Percentiles rank a stretch among this genome's conserved stretches.
These are phyloP conservation scores for Epichloe gansuensis DNA, from an alignment of 2,329 filamentous ascomycete species.

Conservation along the genomic window DNA sequence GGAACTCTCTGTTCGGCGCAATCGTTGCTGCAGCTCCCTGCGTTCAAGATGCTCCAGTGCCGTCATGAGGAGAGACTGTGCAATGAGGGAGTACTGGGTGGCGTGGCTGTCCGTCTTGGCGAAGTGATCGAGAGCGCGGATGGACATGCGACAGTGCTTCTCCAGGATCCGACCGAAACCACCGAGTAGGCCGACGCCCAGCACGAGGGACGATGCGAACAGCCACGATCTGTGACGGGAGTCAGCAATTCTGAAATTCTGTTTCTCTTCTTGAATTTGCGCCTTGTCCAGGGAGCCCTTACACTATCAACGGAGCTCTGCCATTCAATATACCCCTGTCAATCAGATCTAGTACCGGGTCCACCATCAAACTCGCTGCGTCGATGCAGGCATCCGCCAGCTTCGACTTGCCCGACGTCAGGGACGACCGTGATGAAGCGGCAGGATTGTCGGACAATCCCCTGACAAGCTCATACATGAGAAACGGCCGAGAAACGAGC, in stretches of 20 bases:
- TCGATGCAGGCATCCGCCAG: too few relatives aligned
- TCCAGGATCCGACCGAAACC: conserved; percentile 23
- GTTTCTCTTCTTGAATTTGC: too few relatives aligned
- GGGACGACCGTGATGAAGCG: conserved; percentile 7
- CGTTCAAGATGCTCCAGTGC: conserved; percentile 35
- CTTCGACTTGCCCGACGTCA: conserved; percentile 32
- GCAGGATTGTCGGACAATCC: too few relatives aligned
- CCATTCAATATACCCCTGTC: too few relatives aligned
- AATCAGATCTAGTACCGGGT: too few relatives aligned
- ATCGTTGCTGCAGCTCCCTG: conserved; percentile 32
- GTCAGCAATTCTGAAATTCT: not conserved
- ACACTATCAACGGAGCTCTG: too few relatives aligned
- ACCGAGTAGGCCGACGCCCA: conserved; percentile 37
- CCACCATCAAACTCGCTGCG: too few relatives aligned
- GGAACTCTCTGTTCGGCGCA: conserved; percentile 35
- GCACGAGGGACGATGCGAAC: conserved; percentile 38
- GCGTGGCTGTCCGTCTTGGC: conserved; percentile 37
- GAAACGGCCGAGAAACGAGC: conserved; percentile 40
- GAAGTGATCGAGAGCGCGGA: conserved; percentile 35
- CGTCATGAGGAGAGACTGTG: conserved; percentile 34
- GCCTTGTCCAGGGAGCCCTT: too few relatives aligned
- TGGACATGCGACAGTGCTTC: conserved; percentile 34
- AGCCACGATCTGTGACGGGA: conserved; percentile 39
- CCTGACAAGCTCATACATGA: conserved; percentile 41
- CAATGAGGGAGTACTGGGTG: conserved; percentile 39